Conservation (phyloP, 345 rosid species). For the Ceriops tagal region DNA sequence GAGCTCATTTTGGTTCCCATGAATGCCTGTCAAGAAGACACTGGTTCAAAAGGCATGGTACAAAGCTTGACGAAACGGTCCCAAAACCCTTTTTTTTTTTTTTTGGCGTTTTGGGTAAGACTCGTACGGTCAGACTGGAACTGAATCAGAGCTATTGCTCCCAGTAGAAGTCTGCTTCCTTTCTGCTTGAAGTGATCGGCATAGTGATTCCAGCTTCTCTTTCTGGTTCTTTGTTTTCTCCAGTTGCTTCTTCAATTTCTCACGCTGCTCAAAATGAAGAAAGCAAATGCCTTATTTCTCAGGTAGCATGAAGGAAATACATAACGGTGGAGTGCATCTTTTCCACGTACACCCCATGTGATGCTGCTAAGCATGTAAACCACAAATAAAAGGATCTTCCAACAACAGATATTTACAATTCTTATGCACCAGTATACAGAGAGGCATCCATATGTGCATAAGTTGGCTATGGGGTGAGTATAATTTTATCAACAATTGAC, state of each 20-base stretch:
- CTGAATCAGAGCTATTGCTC: slow-evolving; percentile 30
- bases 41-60: too few species aligned
- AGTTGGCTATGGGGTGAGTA: too few species aligned
- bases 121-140: slow-evolving; percentile 5
- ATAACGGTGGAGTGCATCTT: not conserved
- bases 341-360: not conserved
- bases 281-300: not conserved
- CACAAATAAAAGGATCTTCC: not conserved
- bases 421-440: too few species aligned
- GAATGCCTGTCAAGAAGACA: not conserved
- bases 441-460: too few species aligned
- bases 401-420: too few species aligned
- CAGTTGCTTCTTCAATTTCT: slow-evolving; percentile 63
- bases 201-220: slow-evolving; percentile 80
- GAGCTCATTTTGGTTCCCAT: not conserved
- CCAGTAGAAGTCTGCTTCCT: slow-evolving; percentile 49
- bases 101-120: not conserved
- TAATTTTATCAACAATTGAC: too few species aligned
- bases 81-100: not conserved
- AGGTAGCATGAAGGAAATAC: not conserved
- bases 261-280: slow-evolving; percentile 52
- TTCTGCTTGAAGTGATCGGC: slow-evolving; percentile 92
- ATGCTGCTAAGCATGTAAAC: not conserved
- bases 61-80: not conserved
- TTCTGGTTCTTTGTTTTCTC: slow-evolving; percentile 92